A percentile compares a stretch with the other conserved stretches of the same genome.
Evolutionary conservation across 345 rosid genomes (phyloP).

Genomic region (Eucalyptus erythrocorys): DNA sequence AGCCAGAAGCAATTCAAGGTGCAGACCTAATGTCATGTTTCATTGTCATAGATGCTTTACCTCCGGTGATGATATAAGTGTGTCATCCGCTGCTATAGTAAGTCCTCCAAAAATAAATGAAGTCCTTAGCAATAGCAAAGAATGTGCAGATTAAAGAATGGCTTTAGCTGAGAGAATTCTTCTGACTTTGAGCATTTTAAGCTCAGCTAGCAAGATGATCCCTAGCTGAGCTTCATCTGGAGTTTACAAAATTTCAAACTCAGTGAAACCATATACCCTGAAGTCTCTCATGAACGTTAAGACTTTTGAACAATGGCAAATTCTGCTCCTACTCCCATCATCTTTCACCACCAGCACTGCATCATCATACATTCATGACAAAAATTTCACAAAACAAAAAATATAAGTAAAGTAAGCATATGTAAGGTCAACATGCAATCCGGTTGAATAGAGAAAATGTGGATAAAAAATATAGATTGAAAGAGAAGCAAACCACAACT

Average conservation of each 20-base stretch:
- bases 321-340: not conserved
- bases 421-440: not conserved
- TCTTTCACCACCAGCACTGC: not conserved
- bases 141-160: not conserved
- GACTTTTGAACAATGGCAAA: not conserved
- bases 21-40: not conserved
- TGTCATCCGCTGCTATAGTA: not conserved
- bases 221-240: not conserved
- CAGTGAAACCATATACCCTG: not conserved
- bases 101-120: not conserved
- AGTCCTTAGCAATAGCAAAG: not conserved
- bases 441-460: not conserved
- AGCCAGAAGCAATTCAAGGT: not conserved
- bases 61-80: too few relatives aligned
- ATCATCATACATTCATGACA: too few relatives aligned
- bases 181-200: not conserved
- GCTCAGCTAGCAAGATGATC: not conserved
- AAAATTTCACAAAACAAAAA: not conserved
- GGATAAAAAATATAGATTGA: not conserved
- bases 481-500: not conserved
- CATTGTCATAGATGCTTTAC: not conserved
- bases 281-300: not conserved
- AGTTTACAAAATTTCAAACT: not conserved
- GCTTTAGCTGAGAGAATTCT: not conserved
- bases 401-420: not conserved